Percentiles rank a stretch among this genome's conserved stretches.
These are phyloP conservation scores for Daldinia caldariorum DNA, from an alignment of 495 filamentous ascomycete species.

Conservation along the genomic window DNA sequence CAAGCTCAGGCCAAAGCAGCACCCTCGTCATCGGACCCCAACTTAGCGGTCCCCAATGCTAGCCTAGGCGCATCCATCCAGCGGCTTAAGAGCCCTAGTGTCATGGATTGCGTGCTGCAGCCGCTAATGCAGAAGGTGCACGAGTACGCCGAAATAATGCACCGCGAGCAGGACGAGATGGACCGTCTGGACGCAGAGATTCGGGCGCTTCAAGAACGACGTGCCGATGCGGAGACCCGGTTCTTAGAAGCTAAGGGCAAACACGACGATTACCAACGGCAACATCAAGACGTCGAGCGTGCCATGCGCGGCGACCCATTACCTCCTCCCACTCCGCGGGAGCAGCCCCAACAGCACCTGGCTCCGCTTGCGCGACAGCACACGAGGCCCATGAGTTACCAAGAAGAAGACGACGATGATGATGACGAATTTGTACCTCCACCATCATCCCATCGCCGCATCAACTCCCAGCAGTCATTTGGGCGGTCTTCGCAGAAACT, in stretches of 20 bases:
- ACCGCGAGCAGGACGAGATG: conserved; percentile 46
- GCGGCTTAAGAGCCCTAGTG: conserved; percentile 48
- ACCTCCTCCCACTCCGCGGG: conserved; percentile 35
- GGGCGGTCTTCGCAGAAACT: conserved; percentile 44
- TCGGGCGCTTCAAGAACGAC: conserved; percentile 42
- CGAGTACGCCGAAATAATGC: conserved; percentile 45
- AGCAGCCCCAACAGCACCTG: conserved; percentile 44
- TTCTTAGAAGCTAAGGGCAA: conserved; percentile 48
- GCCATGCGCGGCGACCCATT: conserved; percentile 42
- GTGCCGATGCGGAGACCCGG: conserved; percentile 42
- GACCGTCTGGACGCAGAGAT: conserved; percentile 45
- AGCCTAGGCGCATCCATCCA: conserved; percentile 35
- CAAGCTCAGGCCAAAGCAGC: conserved; percentile 34
- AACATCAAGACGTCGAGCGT: conserved; percentile 45
- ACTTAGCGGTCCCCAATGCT: conserved; percentile 13
- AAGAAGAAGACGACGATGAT: conserved; percentile 43
- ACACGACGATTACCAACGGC: conserved; percentile 46
- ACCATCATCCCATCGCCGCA: conserved; percentile 40
- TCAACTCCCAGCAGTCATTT: conserved; percentile 50
- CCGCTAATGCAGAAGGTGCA: conserved; percentile 46
- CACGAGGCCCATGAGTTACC: conserved; percentile 46
- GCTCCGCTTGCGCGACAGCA: conserved; percentile 30
- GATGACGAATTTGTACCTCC: conserved; percentile 41
- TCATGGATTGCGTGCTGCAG: conserved; percentile 47
- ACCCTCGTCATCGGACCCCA: conserved; percentile 31